A percentile compares a stretch with the other conserved stretches of the same genome.
These are phyloP conservation scores for Pyrenophora seminiperda DNA, from an alignment of 2,329 filamentous ascomycete genomes.

Conservation along the genomic window DNA sequence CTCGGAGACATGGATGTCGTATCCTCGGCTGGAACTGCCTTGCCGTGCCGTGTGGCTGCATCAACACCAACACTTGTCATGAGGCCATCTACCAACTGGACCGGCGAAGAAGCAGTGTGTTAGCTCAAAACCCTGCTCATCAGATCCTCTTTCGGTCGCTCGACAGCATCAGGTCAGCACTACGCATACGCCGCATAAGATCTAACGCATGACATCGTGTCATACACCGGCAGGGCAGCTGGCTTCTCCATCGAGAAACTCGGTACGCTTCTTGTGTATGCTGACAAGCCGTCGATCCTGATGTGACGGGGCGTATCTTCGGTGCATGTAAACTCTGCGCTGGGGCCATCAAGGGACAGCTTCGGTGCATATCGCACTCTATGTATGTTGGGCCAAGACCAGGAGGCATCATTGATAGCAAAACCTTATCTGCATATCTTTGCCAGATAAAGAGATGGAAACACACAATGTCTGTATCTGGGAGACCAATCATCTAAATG, in stretches of 20 bases:
- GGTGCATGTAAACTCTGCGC: slow-evolving; percentile 1
- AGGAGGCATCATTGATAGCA: too few species aligned
- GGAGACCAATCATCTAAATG: too few species aligned
- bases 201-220: slow-evolving; percentile 15
- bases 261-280: slow-evolving; percentile 1
- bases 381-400: too few species aligned
- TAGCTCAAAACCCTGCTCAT: background rate
- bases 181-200: slow-evolving; percentile 1
- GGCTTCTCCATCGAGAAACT: slow-evolving; percentile 8
- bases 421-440: too few species aligned
- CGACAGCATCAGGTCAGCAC: slow-evolving; percentile 5
- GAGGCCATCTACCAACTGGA: background rate
- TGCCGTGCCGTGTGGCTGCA: slow-evolving; percentile 18
- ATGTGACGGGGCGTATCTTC: slow-evolving; percentile 3
- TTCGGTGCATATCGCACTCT: too few species aligned
- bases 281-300: slow-evolving; percentile 1
- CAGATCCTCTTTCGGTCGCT: slow-evolving; percentile 2
- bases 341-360: background rate
- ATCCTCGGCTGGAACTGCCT: slow-evolving; percentile 9
- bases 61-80: slow-evolving; percentile 10
- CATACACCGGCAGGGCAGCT: slow-evolving; percentile 8
- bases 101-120: slow-evolving; percentile 3
- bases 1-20: slow-evolving; percentile 4
- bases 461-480: too few species aligned
- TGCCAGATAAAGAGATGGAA: too few species aligned